Evolutionary conservation across 805 yeast genomes (phyloP).

Genomic region (Ogataea nakhonphanomensis): DNA sequence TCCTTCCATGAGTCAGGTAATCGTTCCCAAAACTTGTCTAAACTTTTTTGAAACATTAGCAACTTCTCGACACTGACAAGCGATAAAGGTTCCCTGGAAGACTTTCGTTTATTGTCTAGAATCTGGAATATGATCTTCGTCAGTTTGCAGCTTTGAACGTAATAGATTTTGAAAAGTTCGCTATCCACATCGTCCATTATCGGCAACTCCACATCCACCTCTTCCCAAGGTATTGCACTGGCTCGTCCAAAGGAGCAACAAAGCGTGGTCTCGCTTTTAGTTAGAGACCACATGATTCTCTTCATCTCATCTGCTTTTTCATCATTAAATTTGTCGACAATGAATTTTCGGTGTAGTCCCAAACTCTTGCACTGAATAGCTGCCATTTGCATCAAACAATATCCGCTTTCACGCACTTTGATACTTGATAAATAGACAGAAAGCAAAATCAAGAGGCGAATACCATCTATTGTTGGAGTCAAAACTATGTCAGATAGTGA

Average conservation of each 20-base stretch:
- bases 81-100: slow-evolving; percentile 38
- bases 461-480: slow-evolving; percentile 43
- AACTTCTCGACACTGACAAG: slow-evolving; percentile 40
- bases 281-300: slow-evolving; percentile 43
- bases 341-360: slow-evolving; percentile 43
- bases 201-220: slow-evolving; percentile 42
- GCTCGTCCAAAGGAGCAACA: slow-evolving; percentile 46
- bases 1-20: slow-evolving; percentile 34
- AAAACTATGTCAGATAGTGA: slow-evolving; percentile 42
- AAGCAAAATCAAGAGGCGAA: slow-evolving; percentile 39
- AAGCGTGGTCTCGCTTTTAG: slow-evolving; percentile 38
- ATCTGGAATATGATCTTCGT: slow-evolving; percentile 39
- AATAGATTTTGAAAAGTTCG: slow-evolving; percentile 32
- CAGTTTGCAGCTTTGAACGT: slow-evolving; percentile 34
- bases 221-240: slow-evolving; percentile 42
- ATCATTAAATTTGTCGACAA: slow-evolving; percentile 33
- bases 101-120: slow-evolving; percentile 36
- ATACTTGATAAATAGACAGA: slow-evolving; percentile 43
- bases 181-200: slow-evolving; percentile 28
- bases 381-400: slow-evolving; percentile 45
- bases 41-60: slow-evolving; percentile 33
- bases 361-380: slow-evolving; percentile 45
- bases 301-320: slow-evolving; percentile 39
- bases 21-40: slow-evolving; percentile 35
- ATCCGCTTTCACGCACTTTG: slow-evolving; percentile 46